phyloP scores from a whole-genome alignment of 2,329 filamentous ascomycete genomes.

The Daldinia sp. region DNA sequence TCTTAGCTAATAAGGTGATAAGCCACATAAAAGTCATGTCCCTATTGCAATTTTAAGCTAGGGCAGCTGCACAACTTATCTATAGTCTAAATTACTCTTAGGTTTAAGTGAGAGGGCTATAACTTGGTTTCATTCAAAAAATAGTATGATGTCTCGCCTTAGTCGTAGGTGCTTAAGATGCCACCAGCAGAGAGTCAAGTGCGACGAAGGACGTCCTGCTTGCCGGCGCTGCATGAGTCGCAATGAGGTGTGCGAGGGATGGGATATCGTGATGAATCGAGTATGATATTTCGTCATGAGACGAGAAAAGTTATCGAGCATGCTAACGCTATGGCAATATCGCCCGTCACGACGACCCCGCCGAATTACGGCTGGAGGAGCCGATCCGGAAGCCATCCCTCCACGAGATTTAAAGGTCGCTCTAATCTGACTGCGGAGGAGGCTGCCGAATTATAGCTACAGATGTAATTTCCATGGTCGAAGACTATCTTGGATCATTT shows the following conservation, averaged over 20 bases:
- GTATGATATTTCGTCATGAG: slow-evolving; percentile 55
- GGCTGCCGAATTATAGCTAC: slow-evolving; percentile 3
- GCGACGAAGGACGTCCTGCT: slow-evolving; percentile 53
- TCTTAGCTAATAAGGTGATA: too few relatives aligned
- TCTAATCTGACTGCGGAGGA: slow-evolving; percentile 26
- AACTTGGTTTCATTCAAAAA: neutral
- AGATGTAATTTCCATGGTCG: slow-evolving; percentile 11
- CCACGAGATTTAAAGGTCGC: slow-evolving; percentile 4
- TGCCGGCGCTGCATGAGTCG: slow-evolving; percentile 55
- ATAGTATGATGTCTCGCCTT: slow-evolving; percentile 29
- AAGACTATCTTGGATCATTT: slow-evolving; percentile 17
- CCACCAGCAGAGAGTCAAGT: slow-evolving; percentile 44
- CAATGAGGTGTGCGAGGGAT: slow-evolving; percentile 54
- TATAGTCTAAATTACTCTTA: neutral
- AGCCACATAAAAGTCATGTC: too few relatives aligned
- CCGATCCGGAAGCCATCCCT: slow-evolving; percentile 11
- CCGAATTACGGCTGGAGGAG: slow-evolving; percentile 20
- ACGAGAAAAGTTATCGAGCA: slow-evolving; percentile 49
- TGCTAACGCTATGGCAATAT: neutral
- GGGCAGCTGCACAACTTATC: too few relatives aligned
- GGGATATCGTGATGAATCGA: slow-evolving; percentile 55
- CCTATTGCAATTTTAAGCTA: too few relatives aligned
- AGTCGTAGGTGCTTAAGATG: slow-evolving; percentile 39
- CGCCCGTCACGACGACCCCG: neutral
- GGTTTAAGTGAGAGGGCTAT: neutral